Evolutionary conservation across 2,329 filamentous ascomycete species (phyloP).

Genomic region (Trichophyton benhamiae): DNA sequence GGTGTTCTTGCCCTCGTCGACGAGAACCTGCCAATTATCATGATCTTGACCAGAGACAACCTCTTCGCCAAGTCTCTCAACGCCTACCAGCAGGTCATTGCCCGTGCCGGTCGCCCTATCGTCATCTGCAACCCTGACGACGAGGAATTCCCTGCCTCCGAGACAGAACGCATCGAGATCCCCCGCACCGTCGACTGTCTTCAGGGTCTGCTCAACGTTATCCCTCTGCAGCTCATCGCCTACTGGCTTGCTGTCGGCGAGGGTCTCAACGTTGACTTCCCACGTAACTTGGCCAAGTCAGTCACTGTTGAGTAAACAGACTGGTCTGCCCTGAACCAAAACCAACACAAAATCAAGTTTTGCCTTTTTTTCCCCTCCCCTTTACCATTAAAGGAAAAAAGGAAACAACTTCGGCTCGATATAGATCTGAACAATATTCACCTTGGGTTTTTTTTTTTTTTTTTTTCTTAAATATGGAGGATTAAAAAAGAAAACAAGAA

Average conservation of each 20-base stretch:
- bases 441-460: too few relatives aligned
- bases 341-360: not conserved
- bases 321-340: not conserved
- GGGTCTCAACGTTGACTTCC: constrained; percentile 96
- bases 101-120: constrained; percentile 88
- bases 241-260: constrained; percentile 98
- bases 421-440: too few relatives aligned
- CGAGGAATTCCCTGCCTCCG: constrained; percentile 72
- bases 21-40: constrained; percentile 97
- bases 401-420: too few relatives aligned
- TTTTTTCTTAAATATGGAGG: too few relatives aligned
- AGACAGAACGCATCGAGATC: constrained; percentile 95
- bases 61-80: constrained; percentile 99
- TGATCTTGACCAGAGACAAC: constrained; percentile 93
- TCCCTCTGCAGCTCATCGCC: constrained; percentile 92
- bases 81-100: constrained; percentile 98
- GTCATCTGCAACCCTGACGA: constrained; percentile 94
- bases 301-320: constrained; percentile 84
- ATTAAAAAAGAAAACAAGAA: too few relatives aligned
- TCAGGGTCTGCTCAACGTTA: constrained; percentile 94
- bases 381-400: not conserved
- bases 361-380: not conserved
- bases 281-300: constrained; percentile 95
- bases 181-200: constrained; percentile 90
- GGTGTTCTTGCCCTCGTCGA: constrained; percentile 94